These are phyloP conservation scores for Kurtzmaniella natalensis DNA, from an alignment of 1,139 yeast genomes.

Conservation along the genomic window DNA sequence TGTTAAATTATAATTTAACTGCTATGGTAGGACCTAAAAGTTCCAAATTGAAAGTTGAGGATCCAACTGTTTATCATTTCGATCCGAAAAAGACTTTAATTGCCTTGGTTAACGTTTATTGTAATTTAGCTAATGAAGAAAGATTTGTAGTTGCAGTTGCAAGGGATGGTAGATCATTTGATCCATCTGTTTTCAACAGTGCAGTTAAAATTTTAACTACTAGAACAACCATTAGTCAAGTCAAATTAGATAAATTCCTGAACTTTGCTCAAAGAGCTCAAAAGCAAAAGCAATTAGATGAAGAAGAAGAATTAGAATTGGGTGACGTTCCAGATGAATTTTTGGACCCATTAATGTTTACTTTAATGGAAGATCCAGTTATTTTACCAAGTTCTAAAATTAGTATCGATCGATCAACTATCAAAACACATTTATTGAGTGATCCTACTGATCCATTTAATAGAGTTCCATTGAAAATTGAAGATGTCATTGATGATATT, in stretches of 20 bases:
- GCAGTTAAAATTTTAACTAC: slow-evolving; percentile 65
- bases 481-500: slow-evolving; percentile 75
- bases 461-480: slow-evolving; percentile 83
- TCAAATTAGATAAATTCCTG: slow-evolving; percentile 47
- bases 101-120: slow-evolving; percentile 69
- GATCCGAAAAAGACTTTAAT: slow-evolving; percentile 71
- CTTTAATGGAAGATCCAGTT: slow-evolving; percentile 95
- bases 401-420: slow-evolving; percentile 83
- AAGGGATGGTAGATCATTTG: slow-evolving; percentile 84
- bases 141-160: slow-evolving; percentile 79
- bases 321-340: slow-evolving; percentile 97
- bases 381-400: slow-evolving; percentile 81
- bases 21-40: slow-evolving; percentile 95
- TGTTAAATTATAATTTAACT: slow-evolving; percentile 87
- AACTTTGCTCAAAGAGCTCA: slow-evolving; percentile 65
- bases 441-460: slow-evolving; percentile 98
- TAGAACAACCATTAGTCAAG: slow-evolving; percentile 48
- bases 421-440: slow-evolving; percentile 88
- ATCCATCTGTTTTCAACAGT: slow-evolving; percentile 57
- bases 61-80: slow-evolving; percentile 81
- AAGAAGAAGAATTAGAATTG: slow-evolving; percentile 77
- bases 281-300: slow-evolving; percentile 55
- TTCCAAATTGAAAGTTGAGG: slow-evolving; percentile 76
- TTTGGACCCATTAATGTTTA: slow-evolving; percentile 93
- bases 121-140: slow-evolving; percentile 60